Conservation (phyloP, 805 yeast species). For the Zygosaccharomyces rouxii region DNA sequence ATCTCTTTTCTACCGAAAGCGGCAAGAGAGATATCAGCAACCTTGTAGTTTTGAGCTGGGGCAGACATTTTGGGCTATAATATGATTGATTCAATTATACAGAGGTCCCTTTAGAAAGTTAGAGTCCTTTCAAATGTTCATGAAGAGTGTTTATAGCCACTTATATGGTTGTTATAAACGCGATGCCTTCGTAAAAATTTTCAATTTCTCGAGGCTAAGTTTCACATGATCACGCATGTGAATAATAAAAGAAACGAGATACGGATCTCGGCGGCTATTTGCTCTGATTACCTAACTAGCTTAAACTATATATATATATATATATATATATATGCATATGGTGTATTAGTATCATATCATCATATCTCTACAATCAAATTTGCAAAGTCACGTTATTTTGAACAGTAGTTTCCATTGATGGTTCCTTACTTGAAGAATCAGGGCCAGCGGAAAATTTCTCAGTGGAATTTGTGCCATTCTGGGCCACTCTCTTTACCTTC, state of each 20-base stretch:
- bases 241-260: neutral
- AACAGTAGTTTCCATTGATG: neutral
- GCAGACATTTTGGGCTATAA: slow-evolving; percentile 43
- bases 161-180: neutral
- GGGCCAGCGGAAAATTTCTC: neutral
- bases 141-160: neutral
- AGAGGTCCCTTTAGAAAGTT: neutral
- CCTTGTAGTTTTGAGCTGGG: slow-evolving; percentile 77
- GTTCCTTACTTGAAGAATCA: neutral
- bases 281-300: neutral
- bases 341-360: neutral
- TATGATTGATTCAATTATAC: neutral
- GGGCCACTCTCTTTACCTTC: neutral
- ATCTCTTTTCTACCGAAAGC: slow-evolving; percentile 99
- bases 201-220: neutral
- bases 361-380: neutral
- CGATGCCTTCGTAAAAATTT: slow-evolving; percentile 5
- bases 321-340: too few relatives aligned
- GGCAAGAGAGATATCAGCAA: slow-evolving; percentile 96
- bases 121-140: neutral
- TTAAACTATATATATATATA: neutral
- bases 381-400: neutral
- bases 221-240: slow-evolving; percentile 1
- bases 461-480: neutral
- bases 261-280: neutral